These are phyloP conservation scores for Xylaria polymorpha DNA, from an alignment of 2,329 filamentous ascomycete species.

Conservation along the genomic window DNA sequence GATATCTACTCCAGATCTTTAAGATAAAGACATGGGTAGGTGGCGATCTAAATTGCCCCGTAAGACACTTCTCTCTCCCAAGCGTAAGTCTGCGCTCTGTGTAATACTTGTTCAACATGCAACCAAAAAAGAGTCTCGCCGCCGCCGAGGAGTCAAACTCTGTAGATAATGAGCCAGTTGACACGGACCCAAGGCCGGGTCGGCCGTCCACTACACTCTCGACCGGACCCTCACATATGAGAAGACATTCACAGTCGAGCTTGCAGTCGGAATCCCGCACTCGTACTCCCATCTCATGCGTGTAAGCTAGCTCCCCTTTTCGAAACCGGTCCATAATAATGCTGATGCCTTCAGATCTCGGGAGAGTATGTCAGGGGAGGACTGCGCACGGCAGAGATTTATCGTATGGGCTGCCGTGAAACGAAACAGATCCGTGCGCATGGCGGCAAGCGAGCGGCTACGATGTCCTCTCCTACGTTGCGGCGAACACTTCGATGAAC, in stretches of 20 bases:
- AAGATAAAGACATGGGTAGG: slow-evolving; percentile 50
- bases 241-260: slow-evolving; percentile 46
- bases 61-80: slow-evolving; percentile 43
- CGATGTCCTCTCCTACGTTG: slow-evolving; percentile 66
- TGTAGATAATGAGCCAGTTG: slow-evolving; percentile 41
- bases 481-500: slow-evolving; percentile 61
- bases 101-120: slow-evolving; percentile 42
- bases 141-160: slow-evolving; percentile 42
- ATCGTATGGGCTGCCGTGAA: slow-evolving; percentile 68
- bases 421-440: slow-evolving; percentile 62
- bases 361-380: slow-evolving; percentile 56
- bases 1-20: slow-evolving; percentile 41
- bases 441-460: slow-evolving; percentile 60
- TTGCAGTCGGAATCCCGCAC: slow-evolving; percentile 42
- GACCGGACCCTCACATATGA: slow-evolving; percentile 37
- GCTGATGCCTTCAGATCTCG: slow-evolving; percentile 55
- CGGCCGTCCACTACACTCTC: slow-evolving; percentile 38
- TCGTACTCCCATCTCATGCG: slow-evolving; percentile 46
- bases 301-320: slow-evolving; percentile 44
- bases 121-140: slow-evolving; percentile 44
- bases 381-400: slow-evolving; percentile 65
- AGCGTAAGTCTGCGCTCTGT: slow-evolving; percentile 39
- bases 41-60: slow-evolving; percentile 47
- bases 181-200: slow-evolving; percentile 44
- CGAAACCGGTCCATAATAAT: slow-evolving; percentile 20